Evolutionary conservation across 441 rosid genomes (phyloP), one percentile per base, ranked within the genome.

Genomic region (Adansonia rubrostipa): DNA sequence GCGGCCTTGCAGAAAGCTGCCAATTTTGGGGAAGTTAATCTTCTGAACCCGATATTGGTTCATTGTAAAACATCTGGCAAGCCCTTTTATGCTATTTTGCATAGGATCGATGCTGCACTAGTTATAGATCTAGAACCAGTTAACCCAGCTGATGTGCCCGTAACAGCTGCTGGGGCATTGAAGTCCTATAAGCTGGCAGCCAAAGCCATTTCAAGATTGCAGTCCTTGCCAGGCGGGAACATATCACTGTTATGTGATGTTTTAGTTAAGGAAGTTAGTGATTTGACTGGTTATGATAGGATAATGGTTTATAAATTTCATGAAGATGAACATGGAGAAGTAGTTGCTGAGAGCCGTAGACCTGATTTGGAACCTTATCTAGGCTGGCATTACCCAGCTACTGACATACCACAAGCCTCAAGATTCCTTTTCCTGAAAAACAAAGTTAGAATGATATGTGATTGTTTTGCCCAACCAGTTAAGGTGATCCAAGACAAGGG

Each of bases 271-370:
- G 97, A 94, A 82, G 92, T 94, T 54, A 73, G 93, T 64, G 90
- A 89, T 20, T 81, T 94, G 76, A 92, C 92, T 0, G 96, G 95
- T 50, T 94, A 94, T 82, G 96, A 90, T 78, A 87, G 96, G 76
- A 91, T 94, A 9, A 94, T 94, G 98, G 93, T 87, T 22, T 94
- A 94, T 83, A 92, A 83, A 68, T 94, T 94, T 63, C 98, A 94
- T 73, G 96, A 90, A 45, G 98, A 94, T 81, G 98, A 91, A 79
- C 98, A 94, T 77, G 98, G 97, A 45, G 98, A 94, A 84, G 97
- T 94, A 68, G 79, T 92, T 80, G 93, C 96, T 6, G 96, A 94
- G 77, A 79, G 80, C 53, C 45, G 81, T 67, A 82, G 80, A 73
- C 80, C 86, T 42, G 92, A 78, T 47, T 69, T 91, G 81, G 94